Percentiles rank a stretch among this genome's conserved stretches.
Evolutionary conservation across 2,329 filamentous ascomycete species (phyloP).

Genomic region (Ophiocordyceps australis): DNA sequence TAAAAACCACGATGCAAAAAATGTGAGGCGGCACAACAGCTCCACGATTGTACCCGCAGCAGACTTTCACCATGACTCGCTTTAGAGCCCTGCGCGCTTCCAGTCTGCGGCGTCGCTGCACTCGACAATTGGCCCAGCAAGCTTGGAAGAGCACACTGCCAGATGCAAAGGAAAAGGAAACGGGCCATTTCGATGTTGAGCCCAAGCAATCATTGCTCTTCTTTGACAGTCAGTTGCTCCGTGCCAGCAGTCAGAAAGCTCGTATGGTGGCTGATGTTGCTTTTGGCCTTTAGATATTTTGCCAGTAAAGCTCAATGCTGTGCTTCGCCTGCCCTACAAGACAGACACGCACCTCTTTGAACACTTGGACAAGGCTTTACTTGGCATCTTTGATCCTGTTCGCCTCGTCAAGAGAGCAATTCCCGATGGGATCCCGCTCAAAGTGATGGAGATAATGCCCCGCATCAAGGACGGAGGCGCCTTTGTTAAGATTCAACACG

Average conservation of each 20-base stretch:
- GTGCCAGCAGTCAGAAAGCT: too few species aligned
- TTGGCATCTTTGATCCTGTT: constrained; percentile 33
- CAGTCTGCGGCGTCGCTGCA: too few species aligned
- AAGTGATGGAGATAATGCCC: constrained; percentile 66
- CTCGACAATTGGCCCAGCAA: background rate
- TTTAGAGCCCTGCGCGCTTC: too few species aligned
- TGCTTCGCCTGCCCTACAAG: constrained; percentile 27
- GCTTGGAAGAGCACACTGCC: constrained; percentile 3
- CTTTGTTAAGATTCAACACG: constrained; percentile 66
- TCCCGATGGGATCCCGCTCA: constrained; percentile 41
- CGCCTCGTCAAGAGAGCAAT: constrained; percentile 42
- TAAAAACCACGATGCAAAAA: too few species aligned
- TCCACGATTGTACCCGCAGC: too few species aligned
- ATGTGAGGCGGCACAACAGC: too few species aligned
- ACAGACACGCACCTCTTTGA: constrained; percentile 29
- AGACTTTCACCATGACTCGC: too few species aligned
- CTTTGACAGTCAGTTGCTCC: constrained; percentile 52
- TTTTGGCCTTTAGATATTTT: constrained; percentile 53
- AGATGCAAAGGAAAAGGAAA: constrained; percentile 37
- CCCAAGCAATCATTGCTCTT: constrained; percentile 73
- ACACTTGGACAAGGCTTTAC: constrained; percentile 28
- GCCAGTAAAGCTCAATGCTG: constrained; percentile 47
- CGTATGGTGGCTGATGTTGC: constrained; percentile 1
- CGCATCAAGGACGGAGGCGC: constrained; percentile 82
- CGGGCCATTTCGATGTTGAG: constrained; percentile 63